Conservation (phyloP, 164 flowering plant genomes). For the Aristolochia fimbriata region DNA sequence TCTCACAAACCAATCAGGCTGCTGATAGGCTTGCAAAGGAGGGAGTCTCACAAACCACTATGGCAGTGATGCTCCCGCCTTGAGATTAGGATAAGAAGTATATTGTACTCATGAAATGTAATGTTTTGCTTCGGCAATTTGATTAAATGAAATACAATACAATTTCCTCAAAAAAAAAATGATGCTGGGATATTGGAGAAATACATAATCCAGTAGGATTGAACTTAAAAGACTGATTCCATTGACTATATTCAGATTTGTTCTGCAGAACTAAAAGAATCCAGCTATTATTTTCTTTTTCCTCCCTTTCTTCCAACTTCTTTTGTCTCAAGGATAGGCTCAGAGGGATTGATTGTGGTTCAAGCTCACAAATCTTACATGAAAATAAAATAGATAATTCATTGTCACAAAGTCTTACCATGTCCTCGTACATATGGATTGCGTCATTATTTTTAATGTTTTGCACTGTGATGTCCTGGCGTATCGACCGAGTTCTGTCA, state of each 20-base stretch:
- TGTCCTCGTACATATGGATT: constrained; percentile 55
- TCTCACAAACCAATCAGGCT: too few relatives aligned
- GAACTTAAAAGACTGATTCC: not conserved
- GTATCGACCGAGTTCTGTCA: constrained; percentile 83
- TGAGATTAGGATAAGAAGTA: too few relatives aligned
- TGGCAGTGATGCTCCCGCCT: too few relatives aligned
- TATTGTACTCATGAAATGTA: too few relatives aligned
- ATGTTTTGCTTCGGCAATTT: too few relatives aligned
- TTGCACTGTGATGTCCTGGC: constrained; percentile 91
- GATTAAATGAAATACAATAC: too few relatives aligned
- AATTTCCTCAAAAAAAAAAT: too few relatives aligned
- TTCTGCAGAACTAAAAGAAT: not conserved
- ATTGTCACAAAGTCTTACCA: constrained; percentile 31
- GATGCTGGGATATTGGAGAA: not conserved
- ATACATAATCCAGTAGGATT: not conserved
- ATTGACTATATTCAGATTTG: not conserved
- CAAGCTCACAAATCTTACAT: not conserved
- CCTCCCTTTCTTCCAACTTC: not conserved
- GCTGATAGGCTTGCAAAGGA: too few relatives aligned
- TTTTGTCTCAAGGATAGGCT: not conserved
- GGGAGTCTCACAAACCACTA: too few relatives aligned
- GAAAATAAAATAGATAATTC: not conserved
- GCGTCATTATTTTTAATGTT: constrained; percentile 41
- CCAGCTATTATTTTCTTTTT: not conserved
- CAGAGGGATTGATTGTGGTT: not conserved